Evolutionary conservation across 257 asterid species (phyloP), one percentile per base, ranked within the genome.

Genomic region (Fraxinus excelsior): DNA sequence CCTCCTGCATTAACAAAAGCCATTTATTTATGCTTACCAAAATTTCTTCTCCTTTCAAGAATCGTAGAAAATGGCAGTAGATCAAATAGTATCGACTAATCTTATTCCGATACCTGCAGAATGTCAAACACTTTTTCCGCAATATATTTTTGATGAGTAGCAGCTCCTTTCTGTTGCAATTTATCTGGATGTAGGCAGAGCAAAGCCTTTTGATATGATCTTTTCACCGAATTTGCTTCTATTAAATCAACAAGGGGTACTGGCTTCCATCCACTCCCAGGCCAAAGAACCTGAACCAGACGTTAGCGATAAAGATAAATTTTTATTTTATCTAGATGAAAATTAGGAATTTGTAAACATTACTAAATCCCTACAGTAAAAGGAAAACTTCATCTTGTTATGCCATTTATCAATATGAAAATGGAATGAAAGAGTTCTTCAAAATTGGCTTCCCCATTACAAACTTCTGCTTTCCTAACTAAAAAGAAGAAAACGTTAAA

Each of bases 151-250:
- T 93, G 94, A 38, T 90, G 82, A 85, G 85, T 76, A 67, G 92
- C 86, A 69, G 97, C 98, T 73, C 91, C 94, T 77, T 93, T 96
- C 80, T 96, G 98, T 83, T 95, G 99, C 82, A 96, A 87, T 87
- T 96, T 96, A 88, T 96, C 99, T 0, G 99, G 99, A 86, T 96
- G 98, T 19, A 96, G 77, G 69, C 91, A 86, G 21, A 96, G 96
- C 71, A 96, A 71, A 40, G 98, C 99, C 85, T 89, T 93, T 81
- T 91, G 98, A 78, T 93, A 95, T 0, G 97, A 90, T 78, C 91
- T 88, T 80, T 91, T 96, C 58, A 96, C 98, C 1, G 94, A 78
- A 75, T 80, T 96, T 64, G 87, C 84, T 81, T 96, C 99, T 12
- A 96, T 89, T 58, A 96, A 86, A 86, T 93, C 93, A 56, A 91